Conservation (phyloP, 2,329 filamentous ascomycete species). For the Paecilomyces sp. region DNA sequence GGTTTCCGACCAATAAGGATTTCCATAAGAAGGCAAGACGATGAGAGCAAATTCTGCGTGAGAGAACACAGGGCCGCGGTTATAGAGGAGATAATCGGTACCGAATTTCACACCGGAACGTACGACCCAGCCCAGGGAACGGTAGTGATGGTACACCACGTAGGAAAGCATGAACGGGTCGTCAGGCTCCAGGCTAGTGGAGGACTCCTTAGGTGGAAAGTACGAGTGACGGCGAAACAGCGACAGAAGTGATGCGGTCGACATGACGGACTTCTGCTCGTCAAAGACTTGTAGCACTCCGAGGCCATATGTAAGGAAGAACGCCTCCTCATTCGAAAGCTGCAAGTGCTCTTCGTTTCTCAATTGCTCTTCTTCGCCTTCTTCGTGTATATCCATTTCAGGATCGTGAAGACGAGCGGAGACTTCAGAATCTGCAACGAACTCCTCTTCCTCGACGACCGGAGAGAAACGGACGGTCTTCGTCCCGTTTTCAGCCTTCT, state of each 20-base stretch:
- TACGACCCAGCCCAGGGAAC: slow-evolving; percentile 90
- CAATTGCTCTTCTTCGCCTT: slow-evolving; percentile 17
- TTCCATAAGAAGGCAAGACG: slow-evolving; percentile 72
- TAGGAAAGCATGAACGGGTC: slow-evolving; percentile 83
- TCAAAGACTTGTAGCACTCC: slow-evolving; percentile 60
- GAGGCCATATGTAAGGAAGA: slow-evolving; percentile 78
- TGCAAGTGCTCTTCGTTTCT: slow-evolving; percentile 78
- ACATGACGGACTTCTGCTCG: slow-evolving; percentile 34
- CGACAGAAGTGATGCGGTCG: slow-evolving; percentile 52
- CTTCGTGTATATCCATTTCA: slow-evolving; percentile 7
- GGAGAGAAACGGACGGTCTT: slow-evolving; percentile 69
- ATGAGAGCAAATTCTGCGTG: slow-evolving; percentile 90
- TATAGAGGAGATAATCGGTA: slow-evolving; percentile 90
- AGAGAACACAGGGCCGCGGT: slow-evolving; percentile 84
- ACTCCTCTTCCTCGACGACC: slow-evolving; percentile 58
- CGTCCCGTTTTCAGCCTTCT: slow-evolving; percentile 10
- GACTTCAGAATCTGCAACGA: slow-evolving; percentile 25
- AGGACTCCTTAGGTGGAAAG: slow-evolving; percentile 51
- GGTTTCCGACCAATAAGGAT: slow-evolving; percentile 60
- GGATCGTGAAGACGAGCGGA: slow-evolving; percentile 8
- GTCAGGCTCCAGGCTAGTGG: slow-evolving; percentile 55
- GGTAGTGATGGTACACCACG: slow-evolving; percentile 89
- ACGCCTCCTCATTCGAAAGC: slow-evolving; percentile 80
- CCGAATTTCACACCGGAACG: slow-evolving; percentile 91
- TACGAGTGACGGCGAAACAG: slow-evolving; percentile 64